phyloP scores from a whole-genome alignment of 2,329 filamentous ascomycete genomes.

The Aspergillus sp. region DNA sequence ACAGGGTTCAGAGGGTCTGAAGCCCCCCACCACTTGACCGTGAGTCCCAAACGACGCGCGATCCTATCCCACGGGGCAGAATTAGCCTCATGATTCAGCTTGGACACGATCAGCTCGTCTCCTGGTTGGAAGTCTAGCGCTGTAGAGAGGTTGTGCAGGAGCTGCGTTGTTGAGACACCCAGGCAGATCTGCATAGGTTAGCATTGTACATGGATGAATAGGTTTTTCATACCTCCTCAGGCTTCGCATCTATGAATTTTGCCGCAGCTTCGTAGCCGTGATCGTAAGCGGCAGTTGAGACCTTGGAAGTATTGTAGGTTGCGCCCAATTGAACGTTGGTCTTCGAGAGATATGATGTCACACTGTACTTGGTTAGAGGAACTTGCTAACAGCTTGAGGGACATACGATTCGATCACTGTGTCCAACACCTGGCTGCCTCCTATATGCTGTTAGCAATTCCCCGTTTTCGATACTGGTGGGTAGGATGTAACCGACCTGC shows the following conservation, averaged over 20 bases:
- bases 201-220: neutral
- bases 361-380: conserved; percentile 43
- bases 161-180: conserved; percentile 73
- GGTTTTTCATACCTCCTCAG: conserved; percentile 60
- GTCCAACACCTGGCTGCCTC: conserved; percentile 70
- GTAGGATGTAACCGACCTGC: conserved; percentile 37
- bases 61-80: conserved; percentile 72
- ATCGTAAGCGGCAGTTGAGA: conserved; percentile 61
- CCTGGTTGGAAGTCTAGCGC: conserved; percentile 56
- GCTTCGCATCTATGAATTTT: conserved; percentile 67
- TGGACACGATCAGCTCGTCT: conserved; percentile 70
- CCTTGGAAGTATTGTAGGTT: conserved; percentile 62
- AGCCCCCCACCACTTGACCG: conserved; percentile 70
- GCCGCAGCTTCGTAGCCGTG: conserved; percentile 67
- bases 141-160: conserved; percentile 70
- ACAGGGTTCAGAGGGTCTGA: conserved; percentile 56
- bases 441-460: conserved; percentile 31
- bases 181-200: conserved; percentile 42
- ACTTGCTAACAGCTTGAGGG: too few relatives aligned
- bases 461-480: neutral
- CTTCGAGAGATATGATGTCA: conserved; percentile 65
- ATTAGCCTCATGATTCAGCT: conserved; percentile 77
- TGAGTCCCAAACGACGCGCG: conserved; percentile 61
- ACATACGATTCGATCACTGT: conserved; percentile 67
- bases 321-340: conserved; percentile 77